A percentile compares a stretch with the other conserved stretches of the same genome.
These are phyloP conservation scores for Mikania micrantha DNA, from an alignment of 129 eudicot genomes.

Conservation along the genomic window DNA sequence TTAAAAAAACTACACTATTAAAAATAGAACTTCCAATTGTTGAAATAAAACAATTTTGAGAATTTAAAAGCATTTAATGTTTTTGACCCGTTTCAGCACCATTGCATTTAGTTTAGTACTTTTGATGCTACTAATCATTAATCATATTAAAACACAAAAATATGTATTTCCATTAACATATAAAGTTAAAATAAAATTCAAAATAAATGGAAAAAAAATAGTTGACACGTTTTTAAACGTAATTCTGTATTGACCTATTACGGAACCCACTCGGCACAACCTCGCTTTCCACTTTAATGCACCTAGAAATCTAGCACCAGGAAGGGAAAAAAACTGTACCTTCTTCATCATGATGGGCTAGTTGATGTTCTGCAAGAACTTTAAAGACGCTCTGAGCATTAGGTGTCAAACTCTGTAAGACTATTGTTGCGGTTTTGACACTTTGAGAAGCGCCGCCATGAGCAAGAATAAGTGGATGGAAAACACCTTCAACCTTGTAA, in stretches of 20 bases:
- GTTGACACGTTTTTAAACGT: background rate
- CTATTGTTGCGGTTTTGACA: slow-evolving; percentile 86
- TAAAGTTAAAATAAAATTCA: background rate
- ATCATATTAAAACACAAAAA: background rate
- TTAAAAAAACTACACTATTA: background rate
- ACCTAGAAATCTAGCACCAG: background rate
- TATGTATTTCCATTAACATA: background rate
- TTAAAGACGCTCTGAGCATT: slow-evolving; percentile 90
- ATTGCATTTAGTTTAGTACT: background rate
- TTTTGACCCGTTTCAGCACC: background rate
- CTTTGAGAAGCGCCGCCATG: slow-evolving; percentile 73
- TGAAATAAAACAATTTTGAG: background rate
- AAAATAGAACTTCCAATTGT: background rate
- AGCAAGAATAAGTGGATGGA: slow-evolving; percentile 76
- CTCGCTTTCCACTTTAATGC: background rate
- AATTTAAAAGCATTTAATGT: background rate
- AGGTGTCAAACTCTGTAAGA: slow-evolving; percentile 92
- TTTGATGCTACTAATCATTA: background rate
- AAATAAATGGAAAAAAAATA: background rate
- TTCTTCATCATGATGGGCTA: slow-evolving; percentile 85
- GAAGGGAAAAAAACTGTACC: slow-evolving; percentile 38
- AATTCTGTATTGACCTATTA: background rate
- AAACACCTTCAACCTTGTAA: slow-evolving; percentile 74
- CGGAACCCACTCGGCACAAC: slow-evolving; percentile 5
- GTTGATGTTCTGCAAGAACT: slow-evolving; percentile 88